Evolutionary conservation across 1,139 yeast genomes (phyloP), one percentile per base, ranked within the genome.

Genomic region (Meyerozyma carpophila): DNA sequence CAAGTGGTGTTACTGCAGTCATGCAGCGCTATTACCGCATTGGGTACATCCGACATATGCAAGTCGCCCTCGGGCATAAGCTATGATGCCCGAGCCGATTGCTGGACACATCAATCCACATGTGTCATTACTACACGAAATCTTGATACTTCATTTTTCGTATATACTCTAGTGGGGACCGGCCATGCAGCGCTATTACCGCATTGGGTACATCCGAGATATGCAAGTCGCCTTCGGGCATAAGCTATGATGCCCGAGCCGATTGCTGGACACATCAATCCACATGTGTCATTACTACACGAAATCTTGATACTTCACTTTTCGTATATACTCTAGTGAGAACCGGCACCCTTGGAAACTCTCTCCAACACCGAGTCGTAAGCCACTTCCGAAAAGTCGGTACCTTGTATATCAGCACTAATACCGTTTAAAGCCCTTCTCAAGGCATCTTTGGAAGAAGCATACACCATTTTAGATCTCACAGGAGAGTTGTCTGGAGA

Each of bases 371-470:
- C 95, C 53, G 91, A 77, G 62, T 91, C 98, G 68, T 85, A 89
- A 51, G 95, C 86, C 55, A 93, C 97, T 75, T 93, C 99, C 50
- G 95, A 84, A 69, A 84, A 91, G 68, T 94, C 98, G 47, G 98
- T 93, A 63, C 98, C 98, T 77, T 94, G 98, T 60, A 93, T 77
- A 62, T 93, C 98, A 56, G 95, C 70, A 46, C 96, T 76, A 56
- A 94, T 82, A 68, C 99, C 99, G 66, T 87, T 91, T 63, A 93
- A 79, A 41, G 98, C 93, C 73, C 96, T 89, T 79, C 98, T 93
- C 63, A 93, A 81, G 44, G 98, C 95, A 60, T 93, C 98, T 75
- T 90, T 91, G 50, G 98, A 91, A 9, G 97, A 82, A 42, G 99
- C 98, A 75, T 90, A 91, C 50, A 91, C 87, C 98, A 93, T 94